Base-by-base conservation (phyloP, 2,329 filamentous ascomycete species). In the Cladorrhinum sp. region DNA sequence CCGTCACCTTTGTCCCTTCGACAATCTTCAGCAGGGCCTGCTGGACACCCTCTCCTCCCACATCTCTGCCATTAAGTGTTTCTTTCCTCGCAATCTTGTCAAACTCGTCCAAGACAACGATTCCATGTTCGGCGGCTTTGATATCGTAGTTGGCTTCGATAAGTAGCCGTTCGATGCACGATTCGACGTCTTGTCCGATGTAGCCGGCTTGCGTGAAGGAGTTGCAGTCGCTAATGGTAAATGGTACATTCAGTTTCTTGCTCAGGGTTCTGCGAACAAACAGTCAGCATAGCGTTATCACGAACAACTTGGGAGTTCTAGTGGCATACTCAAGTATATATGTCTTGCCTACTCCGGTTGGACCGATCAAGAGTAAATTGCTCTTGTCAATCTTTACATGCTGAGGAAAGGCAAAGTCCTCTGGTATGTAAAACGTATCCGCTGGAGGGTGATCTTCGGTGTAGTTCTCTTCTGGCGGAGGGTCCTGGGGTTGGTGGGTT, bases 161-260 rank as follows among this genome's bases (percentile, higher is more conserved):
- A 9, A 99, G 81, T 24, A 99, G 81, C 50, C 95, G 84, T 71
- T 97, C 92, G 46, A 99, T 92, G 69, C 94, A 97, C 0, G 91
- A 88, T 72, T 99, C 95, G n/a, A 94, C 94, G 72, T 99, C 95
- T 72, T 98, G 94, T 28, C 95, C 95, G 67, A 99, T 97, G 70
- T 99, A 99, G 24, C 95, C 94, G 3, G 94, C 94, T 76, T 97
- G 94, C 0, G 94, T 98, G 65, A 98, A 92, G 5, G 93, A 91
- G 55, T 95, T 97, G 74, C 94, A 98, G 75, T 98, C 94, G 63
- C 91, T 94, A 75, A 96, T 96, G 64, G 91, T 92, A 71, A 97
- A 96, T 0, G 95, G 95, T 0, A 98, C 92, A 63, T 95, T 94
- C n/a, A 99, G 84, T 57, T 95, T 89, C 70, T 92, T 89, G 67